Conservation (phyloP, 768 basidiomycete species). For the Amanita pseudoporphyria region DNA sequence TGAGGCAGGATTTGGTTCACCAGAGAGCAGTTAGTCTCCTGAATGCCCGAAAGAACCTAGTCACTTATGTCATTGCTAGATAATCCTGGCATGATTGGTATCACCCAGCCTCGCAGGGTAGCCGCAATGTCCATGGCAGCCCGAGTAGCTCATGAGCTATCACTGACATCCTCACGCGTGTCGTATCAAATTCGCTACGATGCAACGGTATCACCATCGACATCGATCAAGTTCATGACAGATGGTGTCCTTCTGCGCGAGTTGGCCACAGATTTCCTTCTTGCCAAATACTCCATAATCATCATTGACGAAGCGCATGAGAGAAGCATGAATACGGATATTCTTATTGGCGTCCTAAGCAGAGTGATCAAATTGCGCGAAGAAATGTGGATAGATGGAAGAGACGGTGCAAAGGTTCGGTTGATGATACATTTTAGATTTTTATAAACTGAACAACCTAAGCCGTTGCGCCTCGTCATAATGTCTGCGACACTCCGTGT, state of each 20-base stretch:
- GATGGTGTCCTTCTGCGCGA: conserved; percentile 95
- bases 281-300: conserved; percentile 89
- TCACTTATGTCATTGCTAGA: conserved; percentile 36
- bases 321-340: conserved; percentile 96
- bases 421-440: conserved; percentile 3
- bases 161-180: conserved; percentile 68
- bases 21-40: conserved; percentile 56
- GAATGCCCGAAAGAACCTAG: background rate
- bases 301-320: conserved; percentile 99
- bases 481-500: conserved; percentile 98
- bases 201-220: conserved; percentile 80
- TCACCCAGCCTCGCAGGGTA: conserved; percentile 95
- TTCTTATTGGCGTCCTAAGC: conserved; percentile 93
- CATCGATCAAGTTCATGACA: conserved; percentile 99
- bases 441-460: conserved; percentile 3
- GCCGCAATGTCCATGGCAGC: conserved; percentile 95
- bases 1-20: conserved; percentile 88
- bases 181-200: conserved; percentile 99
- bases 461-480: conserved; percentile 89
- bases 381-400: conserved; percentile 76
- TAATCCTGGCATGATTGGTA: conserved; percentile 95
- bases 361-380: conserved; percentile 86
- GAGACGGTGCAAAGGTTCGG: conserved; percentile 59
- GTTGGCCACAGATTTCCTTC: conserved; percentile 84
- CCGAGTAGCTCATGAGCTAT: conserved; percentile 91